These are phyloP conservation scores for Venturia pyrina DNA, from an alignment of 2,329 filamentous ascomycete genomes.

Conservation along the genomic window DNA sequence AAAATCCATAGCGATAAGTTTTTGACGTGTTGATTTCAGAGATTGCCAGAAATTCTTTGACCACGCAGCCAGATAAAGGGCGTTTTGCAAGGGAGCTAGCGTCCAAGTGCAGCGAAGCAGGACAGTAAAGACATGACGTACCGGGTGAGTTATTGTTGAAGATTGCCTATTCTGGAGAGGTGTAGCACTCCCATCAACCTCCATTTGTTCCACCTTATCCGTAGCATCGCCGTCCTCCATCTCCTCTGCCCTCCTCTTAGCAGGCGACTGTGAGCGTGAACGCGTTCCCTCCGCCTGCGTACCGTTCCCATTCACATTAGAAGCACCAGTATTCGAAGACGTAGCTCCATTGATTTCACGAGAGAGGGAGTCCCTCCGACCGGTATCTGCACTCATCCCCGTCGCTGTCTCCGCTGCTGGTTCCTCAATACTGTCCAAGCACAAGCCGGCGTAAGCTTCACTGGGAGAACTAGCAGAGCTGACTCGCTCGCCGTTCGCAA, in stretches of 20 bases:
- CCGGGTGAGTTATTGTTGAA: background rate
- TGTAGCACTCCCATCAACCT: background rate
- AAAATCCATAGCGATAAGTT: background rate
- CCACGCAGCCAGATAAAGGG: background rate
- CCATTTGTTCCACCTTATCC: slow-evolving; percentile 15
- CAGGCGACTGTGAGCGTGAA: slow-evolving; percentile 40
- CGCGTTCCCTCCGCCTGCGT: slow-evolving; percentile 28
- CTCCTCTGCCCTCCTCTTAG: slow-evolving; percentile 44
- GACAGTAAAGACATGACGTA: background rate
- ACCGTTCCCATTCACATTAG: slow-evolving; percentile 12
- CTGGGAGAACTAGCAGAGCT: slow-evolving; percentile 37
- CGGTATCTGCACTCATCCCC: background rate
- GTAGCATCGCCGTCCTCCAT: slow-evolving; percentile 36
- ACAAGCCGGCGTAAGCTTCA: slow-evolving; percentile 43
- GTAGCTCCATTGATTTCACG: background rate
- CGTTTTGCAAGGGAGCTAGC: background rate
- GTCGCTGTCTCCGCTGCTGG: background rate
- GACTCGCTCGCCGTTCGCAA: slow-evolving; percentile 15
- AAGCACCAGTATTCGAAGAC: background rate
- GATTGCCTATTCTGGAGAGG: background rate
- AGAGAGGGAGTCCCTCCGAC: slow-evolving; percentile 6
- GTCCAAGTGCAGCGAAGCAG: background rate
- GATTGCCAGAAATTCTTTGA: background rate
- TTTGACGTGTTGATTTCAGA: background rate
- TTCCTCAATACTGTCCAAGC: slow-evolving; percentile 30